Conservation (phyloP, 257 asterid genomes). For the Vinca minor region DNA sequence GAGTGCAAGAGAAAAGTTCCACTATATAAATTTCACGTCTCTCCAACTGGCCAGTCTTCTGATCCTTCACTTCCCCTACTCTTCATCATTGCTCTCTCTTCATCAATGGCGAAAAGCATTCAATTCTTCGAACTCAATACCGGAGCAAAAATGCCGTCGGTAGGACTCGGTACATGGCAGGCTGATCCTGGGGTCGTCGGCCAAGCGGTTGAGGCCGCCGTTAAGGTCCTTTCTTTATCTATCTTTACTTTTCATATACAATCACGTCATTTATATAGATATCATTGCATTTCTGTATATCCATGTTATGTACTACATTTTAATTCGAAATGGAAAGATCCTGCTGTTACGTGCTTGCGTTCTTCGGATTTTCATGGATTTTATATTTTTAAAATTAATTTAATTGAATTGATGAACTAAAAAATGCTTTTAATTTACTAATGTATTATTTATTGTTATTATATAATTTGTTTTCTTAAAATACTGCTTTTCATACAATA, state of each 20-base stretch:
- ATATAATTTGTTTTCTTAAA: no score
- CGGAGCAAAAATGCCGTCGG: slow-evolving; percentile 54
- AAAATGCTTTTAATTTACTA: background rate
- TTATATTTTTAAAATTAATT: background rate
- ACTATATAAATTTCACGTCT: no score
- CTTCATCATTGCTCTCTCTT: no score
- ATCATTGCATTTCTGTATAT: background rate
- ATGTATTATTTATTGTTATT: no score
- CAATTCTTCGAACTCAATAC: slow-evolving; percentile 37
- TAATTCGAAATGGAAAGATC: background rate
- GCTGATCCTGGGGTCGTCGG: slow-evolving; percentile 49
- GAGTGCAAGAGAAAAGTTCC: no score
- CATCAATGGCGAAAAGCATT: slow-evolving; percentile 33
- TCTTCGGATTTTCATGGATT: background rate
- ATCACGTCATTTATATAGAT: background rate
- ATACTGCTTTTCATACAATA: no score
- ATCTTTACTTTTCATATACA: background rate
- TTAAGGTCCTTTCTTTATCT: slow-evolving; percentile 27
- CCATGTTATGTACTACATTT: background rate
- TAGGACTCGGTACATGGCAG: slow-evolving; percentile 68
- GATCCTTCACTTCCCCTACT: no score
- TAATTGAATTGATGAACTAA: background rate
- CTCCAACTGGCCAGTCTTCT: no score
- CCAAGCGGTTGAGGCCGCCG: slow-evolving; percentile 43
- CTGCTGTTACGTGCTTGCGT: background rate